Base-by-base conservation (phyloP, 345 rosid genomes). In the Aquilaria sinensis region DNA sequence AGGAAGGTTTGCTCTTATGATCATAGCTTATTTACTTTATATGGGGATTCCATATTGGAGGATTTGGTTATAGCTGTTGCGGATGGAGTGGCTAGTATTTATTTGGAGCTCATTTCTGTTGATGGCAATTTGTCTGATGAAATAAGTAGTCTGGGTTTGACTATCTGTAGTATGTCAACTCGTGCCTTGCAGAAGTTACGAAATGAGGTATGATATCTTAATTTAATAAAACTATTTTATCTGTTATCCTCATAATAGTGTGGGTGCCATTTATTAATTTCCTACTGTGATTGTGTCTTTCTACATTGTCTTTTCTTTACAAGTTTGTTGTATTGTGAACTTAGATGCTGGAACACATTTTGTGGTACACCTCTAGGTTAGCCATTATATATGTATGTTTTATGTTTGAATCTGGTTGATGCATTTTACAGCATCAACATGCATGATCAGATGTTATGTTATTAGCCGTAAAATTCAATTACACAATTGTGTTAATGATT, bases 41-140 rank as follows among this genome's bases (percentile, higher is more conserved):
- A 83, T 47, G 97, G 87, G 61, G 83, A 72, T 65, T 77, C 96
- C 69, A 79, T 89, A 70, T 74, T 93, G 76, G 96, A 93, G 80
- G 96, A 93, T 79, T 76, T 89, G 79, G 82, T 87, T 60, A 85
- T 93, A 74, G 76, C 86, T 41, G 66, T 93, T 67, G 97, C 98
- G 1, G 96, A 93, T 75, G 89, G 88, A 59, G 71, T 93, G 54
- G 96, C 97, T 37, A 89, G 81, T 68, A 70, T 76, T 60, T 93
- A 83, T 80, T 71, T 93, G 75, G 96, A 93, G 83, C 90, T 93
- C 70, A 86, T 89, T 65, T 93, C 98, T 37, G 88, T 93, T 51
- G 98, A 93, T 70, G 82, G 98, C 63, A 80, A 80, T 51, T 72
- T 81, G 57, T 77, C 94, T 16, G 77, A 80, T 66, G 96, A 84